Base-by-base conservation (phyloP, 2,329 filamentous ascomycete species). In the Exophiala phaeomuriformis region DNA sequence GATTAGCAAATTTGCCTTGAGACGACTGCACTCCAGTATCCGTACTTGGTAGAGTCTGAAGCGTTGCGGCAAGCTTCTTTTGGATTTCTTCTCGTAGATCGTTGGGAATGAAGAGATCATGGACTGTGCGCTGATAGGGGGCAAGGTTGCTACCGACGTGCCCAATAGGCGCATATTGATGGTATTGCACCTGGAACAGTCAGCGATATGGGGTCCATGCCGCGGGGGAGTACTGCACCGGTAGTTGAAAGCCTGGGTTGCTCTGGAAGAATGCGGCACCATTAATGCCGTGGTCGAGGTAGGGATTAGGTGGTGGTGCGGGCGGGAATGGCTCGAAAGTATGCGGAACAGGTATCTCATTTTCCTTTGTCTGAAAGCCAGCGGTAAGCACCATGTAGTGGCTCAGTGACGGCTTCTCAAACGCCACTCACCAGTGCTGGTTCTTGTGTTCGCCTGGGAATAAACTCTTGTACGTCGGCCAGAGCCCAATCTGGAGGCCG, bases 101-200 rank as follows among this genome's bases (percentile, higher is more conserved):
- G 64, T 95, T 90, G 0, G 89, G 83, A 40, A 97, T 80, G 69
- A 98, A 98, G 61, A 97, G 88, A 66, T 97, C 90, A 65, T 94
- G 88, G 1, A 88, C 83, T 53, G 85, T 84, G 55, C 88, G 83
- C 67, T 98, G 91, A 66, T 95, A 95, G 2, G 86, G 83, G 61
- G 87, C 77, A 31, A 95, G 76, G 59, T 89, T 89, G 58, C 91
- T 86, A 56, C 83, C 81, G 66, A 90, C 81, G n/a, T 88, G 84
- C 4, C 88, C 89, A 52, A 90, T 80, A 0, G 90, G 90, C 32
- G 89, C 88, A 69, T 98, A 98, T 8, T 95, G 78, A 68, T 98
- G 93, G 68, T 96, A 95, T 74, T 91, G 87, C 4, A 90, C 79
- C 82, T 85, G 56, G n/a, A 28, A 19, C 44, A 47, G 51, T 50